Percentiles rank a stretch among this genome's conserved stretches.
Conservation (phyloP, 345 rosid genomes). For the Eucalyptus shirleyi region DNA sequence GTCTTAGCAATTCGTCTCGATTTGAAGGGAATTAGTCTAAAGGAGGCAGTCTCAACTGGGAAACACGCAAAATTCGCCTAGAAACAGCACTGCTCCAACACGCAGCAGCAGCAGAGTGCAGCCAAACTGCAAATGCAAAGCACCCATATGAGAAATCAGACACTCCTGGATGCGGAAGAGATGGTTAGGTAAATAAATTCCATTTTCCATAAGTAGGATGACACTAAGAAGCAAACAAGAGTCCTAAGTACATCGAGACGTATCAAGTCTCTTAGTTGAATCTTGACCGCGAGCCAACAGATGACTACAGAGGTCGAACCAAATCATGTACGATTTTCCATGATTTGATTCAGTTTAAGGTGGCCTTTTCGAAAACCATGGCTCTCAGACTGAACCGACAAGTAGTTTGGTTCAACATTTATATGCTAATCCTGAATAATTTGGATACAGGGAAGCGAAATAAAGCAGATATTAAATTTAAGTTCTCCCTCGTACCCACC, state of each 20-base stretch:
- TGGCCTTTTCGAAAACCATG: neutral
- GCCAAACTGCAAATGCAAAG: conserved; percentile 17
- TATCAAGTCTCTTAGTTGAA: neutral
- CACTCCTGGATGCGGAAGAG: neutral
- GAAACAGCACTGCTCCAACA: conserved; percentile 9
- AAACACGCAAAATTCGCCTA: neutral
- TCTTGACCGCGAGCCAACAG: neutral
- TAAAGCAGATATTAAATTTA: neutral
- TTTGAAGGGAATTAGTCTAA: neutral
- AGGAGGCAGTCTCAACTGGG: neutral
- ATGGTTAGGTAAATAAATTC: neutral
- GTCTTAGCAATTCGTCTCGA: neutral
- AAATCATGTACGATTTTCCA: neutral
- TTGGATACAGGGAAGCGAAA: neutral
- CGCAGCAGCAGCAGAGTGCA: conserved; percentile 26
- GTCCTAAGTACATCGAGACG: neutral
- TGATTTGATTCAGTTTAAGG: neutral
- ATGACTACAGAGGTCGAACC: neutral
- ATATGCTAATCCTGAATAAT: neutral
- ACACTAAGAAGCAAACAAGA: neutral
- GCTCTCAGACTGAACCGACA: neutral
- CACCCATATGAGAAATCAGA: neutral
- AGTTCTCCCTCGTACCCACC: neutral
- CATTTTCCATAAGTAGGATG: neutral
- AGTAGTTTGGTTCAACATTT: neutral